A percentile compares a stretch with the other conserved stretches of the same genome.
Conservation (phyloP, 1,284 basidiomycete genomes). For the Mycosarcoma mackinlayi region DNA sequence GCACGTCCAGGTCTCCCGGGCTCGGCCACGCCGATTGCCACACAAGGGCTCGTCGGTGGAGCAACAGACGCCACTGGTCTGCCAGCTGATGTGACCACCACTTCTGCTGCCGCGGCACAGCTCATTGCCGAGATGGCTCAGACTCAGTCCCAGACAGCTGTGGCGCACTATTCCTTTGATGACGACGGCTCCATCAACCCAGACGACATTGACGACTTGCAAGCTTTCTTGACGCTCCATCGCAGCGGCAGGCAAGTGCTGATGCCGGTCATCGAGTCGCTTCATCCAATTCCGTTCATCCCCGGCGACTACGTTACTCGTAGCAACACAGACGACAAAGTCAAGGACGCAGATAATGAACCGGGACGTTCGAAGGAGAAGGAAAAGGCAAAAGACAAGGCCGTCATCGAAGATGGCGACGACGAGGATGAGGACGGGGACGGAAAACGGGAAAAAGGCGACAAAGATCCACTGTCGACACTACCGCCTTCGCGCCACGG, state of each 20-base stretch:
- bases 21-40: conserved; percentile 22
- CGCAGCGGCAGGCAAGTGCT: conserved; percentile 27
- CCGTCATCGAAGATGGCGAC: conserved; percentile 25
- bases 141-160: conserved; percentile 19
- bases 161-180: conserved; percentile 32
- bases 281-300: conserved; percentile 46
- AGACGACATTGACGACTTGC: conserved; percentile 48
- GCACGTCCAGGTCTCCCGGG: conserved; percentile 18
- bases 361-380: conserved; percentile 16
- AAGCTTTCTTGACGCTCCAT: conserved; percentile 46
- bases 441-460: conserved; percentile 35
- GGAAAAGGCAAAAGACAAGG: conserved; percentile 32
- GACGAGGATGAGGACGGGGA: conserved; percentile 42
- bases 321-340: conserved; percentile 20
- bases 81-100: conserved; percentile 1
- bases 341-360: conserved; percentile 24
- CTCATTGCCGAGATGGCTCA: conserved; percentile 30
- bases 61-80: conserved; percentile 6
- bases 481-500: conserved; percentile 36
- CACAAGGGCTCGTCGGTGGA: background rate
- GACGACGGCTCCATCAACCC: conserved; percentile 57
- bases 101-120: conserved; percentile 28
- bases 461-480: conserved; percentile 45
- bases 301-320: conserved; percentile 28
- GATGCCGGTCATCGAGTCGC: conserved; percentile 53